Base-by-base conservation (phyloP, 306 rosid species). In the Myrica gale region DNA sequence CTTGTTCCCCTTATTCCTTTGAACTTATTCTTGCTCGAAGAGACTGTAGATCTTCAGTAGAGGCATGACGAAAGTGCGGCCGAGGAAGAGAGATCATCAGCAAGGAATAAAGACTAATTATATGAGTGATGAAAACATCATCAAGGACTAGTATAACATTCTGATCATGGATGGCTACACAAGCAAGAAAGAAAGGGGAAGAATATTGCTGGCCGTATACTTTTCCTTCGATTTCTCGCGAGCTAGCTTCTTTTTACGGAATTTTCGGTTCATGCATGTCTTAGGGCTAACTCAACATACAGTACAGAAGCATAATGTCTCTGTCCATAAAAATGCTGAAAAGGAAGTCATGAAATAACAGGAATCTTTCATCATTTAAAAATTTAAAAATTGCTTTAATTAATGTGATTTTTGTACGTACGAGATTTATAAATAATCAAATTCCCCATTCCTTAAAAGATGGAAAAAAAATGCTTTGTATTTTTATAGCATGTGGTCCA, bases 1-100 rank as follows among this genome's bases (percentile, higher is more conserved):
- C 52, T 78, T 52, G 73, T 76, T 44, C 54, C 26, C 15, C 26
- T 32, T 21, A 77, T 83, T 71, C 85, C 84, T 84, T 86, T 86
- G 83, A 88, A 90, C 76, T 79, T 84, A 83, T 90, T 86, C 87
- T 83, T 68, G 77, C 77, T 74, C 39, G 23, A 63, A 63, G 72
- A 74, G 74, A 82, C 74, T 43, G 69, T 75, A 69, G 46, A 70
- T 76, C 58, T 37, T 66, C 82, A 71, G 41, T 44, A 54, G 85
- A 71, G 73, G 74, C 81, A 76, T 80, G 67, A 32, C 37, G 0
- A 32, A 32, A 32, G 2, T 32, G 37, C 37, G 37, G 37, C 37
- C 37, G 37, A 32, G 37, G 37, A 32, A 32, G 37, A 32, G 37
- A 32, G 37, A 32, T 32, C 37, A 32, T 32, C 37, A 32, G 37